Evolutionary conservation across 108 stramenopile species (phyloP).

Genomic region (Chaetoceros muelleri): DNA sequence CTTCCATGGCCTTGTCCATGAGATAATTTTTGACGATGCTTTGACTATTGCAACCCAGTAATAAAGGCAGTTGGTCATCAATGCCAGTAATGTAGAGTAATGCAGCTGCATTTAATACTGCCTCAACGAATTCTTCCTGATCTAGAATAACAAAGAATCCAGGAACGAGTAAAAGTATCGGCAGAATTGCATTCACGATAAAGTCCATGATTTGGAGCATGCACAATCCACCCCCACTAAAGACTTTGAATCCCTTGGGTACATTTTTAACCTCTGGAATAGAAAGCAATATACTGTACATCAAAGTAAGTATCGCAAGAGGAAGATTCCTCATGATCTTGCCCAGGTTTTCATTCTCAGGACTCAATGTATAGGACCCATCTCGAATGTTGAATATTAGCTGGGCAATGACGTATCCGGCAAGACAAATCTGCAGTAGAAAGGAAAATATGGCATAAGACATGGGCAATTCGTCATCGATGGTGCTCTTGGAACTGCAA

Average conservation of each 20-base stretch:
- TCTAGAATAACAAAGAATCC: not conserved
- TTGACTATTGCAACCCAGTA: not conserved
- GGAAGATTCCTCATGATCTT: not conserved
- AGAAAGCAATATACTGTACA: not conserved
- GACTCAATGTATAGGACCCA: not conserved
- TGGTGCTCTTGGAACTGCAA: not conserved
- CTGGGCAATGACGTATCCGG: not conserved
- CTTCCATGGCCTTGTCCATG: constrained; percentile 1
- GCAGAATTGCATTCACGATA: not conserved
- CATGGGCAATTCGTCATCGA: not conserved
- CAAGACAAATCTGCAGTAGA: not conserved
- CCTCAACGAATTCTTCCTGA: not conserved
- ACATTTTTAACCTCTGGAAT: not conserved
- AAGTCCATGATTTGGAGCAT: not conserved
- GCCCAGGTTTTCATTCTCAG: not conserved
- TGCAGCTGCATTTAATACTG: not conserved
- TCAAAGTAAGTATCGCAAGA: not conserved
- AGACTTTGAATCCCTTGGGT: not conserved
- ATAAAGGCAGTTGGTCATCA: constrained; percentile 2
- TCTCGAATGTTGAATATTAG: not conserved
- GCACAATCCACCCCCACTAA: not conserved
- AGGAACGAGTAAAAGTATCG: not conserved
- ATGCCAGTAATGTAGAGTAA: not conserved
- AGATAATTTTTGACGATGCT: not conserved
- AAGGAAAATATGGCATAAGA: not conserved